Conservation (phyloP, 331 rosid genomes). For the Dryas integrifolia region DNA sequence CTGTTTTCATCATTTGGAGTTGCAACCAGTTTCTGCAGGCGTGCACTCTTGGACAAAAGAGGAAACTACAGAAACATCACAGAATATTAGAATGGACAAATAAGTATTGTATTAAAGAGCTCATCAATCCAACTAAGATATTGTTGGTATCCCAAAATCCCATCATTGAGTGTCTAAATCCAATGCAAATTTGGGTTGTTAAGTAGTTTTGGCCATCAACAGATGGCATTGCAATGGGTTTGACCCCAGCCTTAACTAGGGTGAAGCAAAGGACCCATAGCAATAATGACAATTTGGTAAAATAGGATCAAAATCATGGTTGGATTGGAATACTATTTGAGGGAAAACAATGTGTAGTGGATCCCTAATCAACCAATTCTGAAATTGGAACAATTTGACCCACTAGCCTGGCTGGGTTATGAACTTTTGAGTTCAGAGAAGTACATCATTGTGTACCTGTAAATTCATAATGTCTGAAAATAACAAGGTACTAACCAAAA, state of each 20-base stretch:
- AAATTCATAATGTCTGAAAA: neutral
- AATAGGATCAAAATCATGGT: neutral
- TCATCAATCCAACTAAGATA: neutral
- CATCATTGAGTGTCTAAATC: neutral
- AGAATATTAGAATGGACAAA: slow-evolving; percentile 2
- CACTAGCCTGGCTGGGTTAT: neutral
- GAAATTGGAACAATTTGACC: neutral
- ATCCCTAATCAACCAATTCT: neutral
- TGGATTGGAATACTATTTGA: neutral
- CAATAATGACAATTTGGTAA: neutral
- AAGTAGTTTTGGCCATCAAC: neutral
- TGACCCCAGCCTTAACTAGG: neutral
- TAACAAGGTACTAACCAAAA: slow-evolving; percentile 1
- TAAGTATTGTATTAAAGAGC: neutral
- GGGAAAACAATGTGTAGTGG: neutral
- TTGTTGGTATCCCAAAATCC: neutral
- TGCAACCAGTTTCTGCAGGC: slow-evolving; percentile 64
- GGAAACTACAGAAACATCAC: slow-evolving; percentile 61
- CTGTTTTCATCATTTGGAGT: slow-evolving; percentile 49
- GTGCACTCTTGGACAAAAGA: slow-evolving; percentile 79
- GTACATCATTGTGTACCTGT: neutral
- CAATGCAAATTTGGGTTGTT: slow-evolving; percentile 1
- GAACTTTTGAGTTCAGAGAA: neutral
- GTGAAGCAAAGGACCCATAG: neutral
- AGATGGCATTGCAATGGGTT: neutral